Base-by-base conservation (phyloP, 2,329 filamentous ascomycete genomes). In the Lojkania enalia region DNA sequence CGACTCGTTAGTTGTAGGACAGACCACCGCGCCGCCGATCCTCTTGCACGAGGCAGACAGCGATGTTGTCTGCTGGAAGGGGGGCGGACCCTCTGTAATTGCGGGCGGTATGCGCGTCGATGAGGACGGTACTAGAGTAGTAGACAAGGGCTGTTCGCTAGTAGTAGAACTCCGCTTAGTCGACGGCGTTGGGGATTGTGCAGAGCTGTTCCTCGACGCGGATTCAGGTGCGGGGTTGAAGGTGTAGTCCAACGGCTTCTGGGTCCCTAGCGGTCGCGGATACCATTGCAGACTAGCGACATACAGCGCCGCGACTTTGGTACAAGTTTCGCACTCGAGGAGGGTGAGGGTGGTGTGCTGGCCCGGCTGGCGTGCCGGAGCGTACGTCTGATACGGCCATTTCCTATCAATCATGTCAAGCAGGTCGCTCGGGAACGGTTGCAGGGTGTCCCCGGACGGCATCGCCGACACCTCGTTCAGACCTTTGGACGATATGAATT, bases 241-340 rank as follows among this genome's bases (percentile, higher is more conserved):
- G n/a, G n/a, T n/a, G n/a, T n/a, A n/a, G n/a, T n/a, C 33, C 33
- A 36, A 20, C 5, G 5, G n/a, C 16, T 18, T 40, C 39, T 18
- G 39, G 20, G 41, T 35, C 27, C 42, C 36, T 4, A 45, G 6
- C 23, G 46, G 42, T 31, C 41, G 20, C 20, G 41, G 42, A 39
- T 16, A 50, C 47, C 50, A 48, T 6, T 2, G 3, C 16, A 50
- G n/a, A 4, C 23, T 31, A 11, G 23, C 38, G 20, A 46, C 35
- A 12, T 50, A 39, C 16, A 36, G 7, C 4, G 5, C 33, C 16
- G 16, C 33, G 15, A 19, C 9, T n/a, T 36, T 6, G 7, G 18
- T 9, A 7, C 7, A 7, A 7, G 18, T 19, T 19, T 36, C 33
- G 6, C 12, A 27, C 25, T 9, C 25, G 9, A 27, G 11, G 20